Base-by-base conservation (phyloP, 2,329 filamentous ascomycete genomes). In the Nannizzia gypsea region DNA sequence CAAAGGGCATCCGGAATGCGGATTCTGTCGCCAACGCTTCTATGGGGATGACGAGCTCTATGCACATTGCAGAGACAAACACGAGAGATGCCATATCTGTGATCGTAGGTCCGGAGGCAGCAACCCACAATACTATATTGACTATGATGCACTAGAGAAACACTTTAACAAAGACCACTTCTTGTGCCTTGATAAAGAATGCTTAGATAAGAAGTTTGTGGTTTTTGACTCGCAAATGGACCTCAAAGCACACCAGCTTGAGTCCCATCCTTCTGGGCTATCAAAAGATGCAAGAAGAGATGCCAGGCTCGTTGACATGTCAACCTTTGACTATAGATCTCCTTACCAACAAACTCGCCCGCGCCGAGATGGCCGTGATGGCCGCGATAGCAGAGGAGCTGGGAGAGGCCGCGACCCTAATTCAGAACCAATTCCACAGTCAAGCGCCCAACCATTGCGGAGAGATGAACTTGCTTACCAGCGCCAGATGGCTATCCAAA, bases 21-120 rank as follows among this genome's bases (percentile, higher is more conserved):
- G 85, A 3, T 99, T 99, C 74, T 99, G 93, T 72, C 84, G 86
- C 59, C 83, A 90, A 70, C 83, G 92, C 38, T 99, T 97, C 74
- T 99, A 97, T 72, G 91, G 95, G 52, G 90, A 91, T 66, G 93
- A 99, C 70, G 95, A 96, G 75, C 80, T 99, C 1, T 99, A 91
- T 71, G 82, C 88, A 59, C 93, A 99, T 74, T 97, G 93, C 71
- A 84, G 92, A 63, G 88, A 92, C 71, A 92, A 89, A 72, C 93
- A 99, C 72, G 93, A 99, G 74, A 83, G 90, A 60, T 99, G 93
- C 73, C 93, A 96, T 71, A 83, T 99, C 58, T 99, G 93, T 71
- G 93, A 99, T 70, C 80, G 90, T 56, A 77, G 76, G 20, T 80
- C 78, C 61, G 76, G 74, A 58, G 77, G 77, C 34, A 80, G 87